These are phyloP conservation scores for Lactifluus volemus DNA, from an alignment of 768 basidiomycete species.

Conservation along the genomic window DNA sequence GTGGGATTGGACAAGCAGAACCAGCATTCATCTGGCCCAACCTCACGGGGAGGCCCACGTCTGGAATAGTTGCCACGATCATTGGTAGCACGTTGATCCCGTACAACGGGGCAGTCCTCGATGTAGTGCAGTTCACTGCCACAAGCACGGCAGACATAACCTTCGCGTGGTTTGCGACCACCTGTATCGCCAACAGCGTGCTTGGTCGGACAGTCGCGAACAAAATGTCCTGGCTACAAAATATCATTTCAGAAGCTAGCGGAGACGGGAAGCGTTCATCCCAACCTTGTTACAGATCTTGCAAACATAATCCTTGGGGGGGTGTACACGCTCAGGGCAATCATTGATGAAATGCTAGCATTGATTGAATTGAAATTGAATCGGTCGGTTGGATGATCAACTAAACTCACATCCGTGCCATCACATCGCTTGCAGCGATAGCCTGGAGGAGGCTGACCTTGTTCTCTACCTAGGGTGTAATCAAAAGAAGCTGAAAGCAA, in stretches of 20 bases:
- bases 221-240: conserved; percentile 68
- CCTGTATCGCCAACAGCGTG: conserved; percentile 76
- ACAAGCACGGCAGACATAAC: conserved; percentile 89
- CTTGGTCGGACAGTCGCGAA: conserved; percentile 82
- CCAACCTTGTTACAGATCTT: conserved; percentile 69
- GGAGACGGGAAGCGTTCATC: not conserved
- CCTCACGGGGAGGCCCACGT: conserved; percentile 63
- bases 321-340: conserved; percentile 67
- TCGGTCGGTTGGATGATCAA: not conserved
- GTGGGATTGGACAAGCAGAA: conserved; percentile 95
- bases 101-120: conserved; percentile 74
- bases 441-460: conserved; percentile 54
- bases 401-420: conserved; percentile 51
- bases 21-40: conserved; percentile 91
- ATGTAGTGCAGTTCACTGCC: conserved; percentile 81
- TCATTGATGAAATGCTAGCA: conserved; percentile 64
- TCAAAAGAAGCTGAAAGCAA: not conserved
- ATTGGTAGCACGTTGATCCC: conserved; percentile 36
- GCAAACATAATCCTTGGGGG: conserved; percentile 82
- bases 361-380: not conserved
- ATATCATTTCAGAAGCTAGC: conserved; percentile 2
- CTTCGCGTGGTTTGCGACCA: conserved; percentile 70
- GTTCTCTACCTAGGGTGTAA: conserved; percentile 27
- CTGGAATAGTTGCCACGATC: conserved; percentile 30
- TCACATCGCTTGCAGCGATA: conserved; percentile 76